Conservation (phyloP, 1,284 basidiomycete genomes). For the Tilletia setariae region DNA sequence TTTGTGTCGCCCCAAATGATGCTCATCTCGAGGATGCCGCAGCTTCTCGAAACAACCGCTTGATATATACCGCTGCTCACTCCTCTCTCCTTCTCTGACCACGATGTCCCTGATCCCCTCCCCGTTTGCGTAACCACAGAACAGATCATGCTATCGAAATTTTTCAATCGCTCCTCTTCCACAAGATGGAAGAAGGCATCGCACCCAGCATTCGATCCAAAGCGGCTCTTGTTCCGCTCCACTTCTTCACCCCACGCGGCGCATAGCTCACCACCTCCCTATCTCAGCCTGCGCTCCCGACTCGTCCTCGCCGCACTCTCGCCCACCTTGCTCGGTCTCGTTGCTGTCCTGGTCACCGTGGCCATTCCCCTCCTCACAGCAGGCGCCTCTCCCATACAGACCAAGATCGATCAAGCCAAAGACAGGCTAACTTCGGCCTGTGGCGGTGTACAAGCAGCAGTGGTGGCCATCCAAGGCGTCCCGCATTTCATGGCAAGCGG, state of each 20-base stretch:
- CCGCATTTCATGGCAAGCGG: slow-evolving; percentile 81
- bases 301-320: slow-evolving; percentile 74
- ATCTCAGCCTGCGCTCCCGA: slow-evolving; percentile 74
- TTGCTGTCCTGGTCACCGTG: slow-evolving; percentile 64
- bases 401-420: slow-evolving; percentile 69
- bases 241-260: not conserved
- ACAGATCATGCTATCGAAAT: too few relatives aligned
- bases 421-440: slow-evolving; percentile 72
- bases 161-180: too few relatives aligned
- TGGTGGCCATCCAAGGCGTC: slow-evolving; percentile 74
- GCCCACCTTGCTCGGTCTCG: slow-evolving; percentile 69
- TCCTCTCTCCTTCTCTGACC: too few relatives aligned
- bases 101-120: too few relatives aligned
- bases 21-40: too few relatives aligned
- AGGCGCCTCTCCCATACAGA: slow-evolving; percentile 69
- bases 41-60: too few relatives aligned
- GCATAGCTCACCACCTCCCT: slow-evolving; percentile 59
- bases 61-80: too few relatives aligned
- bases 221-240: not conserved
- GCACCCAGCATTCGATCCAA: not conserved
- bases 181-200: not conserved
- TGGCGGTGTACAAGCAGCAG: slow-evolving; percentile 74
- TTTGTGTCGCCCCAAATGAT: too few relatives aligned
- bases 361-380: slow-evolving; percentile 70
- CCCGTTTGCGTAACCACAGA: too few relatives aligned